Evolutionary conservation across 179 eudicot species (phyloP), one percentile per base, ranked within the genome.

Genomic region (Monotropa hypopitys): DNA sequence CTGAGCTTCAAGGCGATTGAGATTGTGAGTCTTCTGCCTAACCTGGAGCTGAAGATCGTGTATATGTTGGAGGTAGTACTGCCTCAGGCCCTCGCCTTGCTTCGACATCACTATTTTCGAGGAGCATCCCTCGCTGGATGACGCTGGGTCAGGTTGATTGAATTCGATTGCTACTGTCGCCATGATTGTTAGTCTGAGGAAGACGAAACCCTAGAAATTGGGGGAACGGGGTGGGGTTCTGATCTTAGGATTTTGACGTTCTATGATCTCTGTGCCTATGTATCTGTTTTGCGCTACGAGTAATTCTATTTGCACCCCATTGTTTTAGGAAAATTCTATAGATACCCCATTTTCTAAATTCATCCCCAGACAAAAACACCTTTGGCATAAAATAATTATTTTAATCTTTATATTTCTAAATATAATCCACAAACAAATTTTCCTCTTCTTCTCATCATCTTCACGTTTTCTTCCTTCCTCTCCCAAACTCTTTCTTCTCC

Each of bases 1-100:
- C 81, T 91, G 97, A 26, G 98, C 98, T 80, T 93, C 91, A 20
- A 91, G 93, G 26, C 98, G 93, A 72, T 86, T 87, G 30, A 93
- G 93, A 88, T 91, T 89, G 75, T 86, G 88, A 54, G 85, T 59
- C 68, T 84, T 88, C 35, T 83, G 82, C 35, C 92, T 88, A 49
- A 77, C 78, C 30, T 81, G 86, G 47, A 83, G 85, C 61, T 89
- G 87, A 15, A 82, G 89, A 49, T 87, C 92, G 51, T 89, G 87
- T 67, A 86, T 89, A 0, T 83, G 87, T 40, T 87, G 84, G 30
- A 83, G 74, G 45, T 85, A 89, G 32, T 87, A 87, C 45, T 84
- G 88, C 15, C 83, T 76, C 7, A 89, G 66, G 4, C 92, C 92
- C 74, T 89, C 92, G 7, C 92, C 92, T 73, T 82, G 87, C 74